Conservation (phyloP, 306 rosid species). For the Parietaria judaica region DNA sequence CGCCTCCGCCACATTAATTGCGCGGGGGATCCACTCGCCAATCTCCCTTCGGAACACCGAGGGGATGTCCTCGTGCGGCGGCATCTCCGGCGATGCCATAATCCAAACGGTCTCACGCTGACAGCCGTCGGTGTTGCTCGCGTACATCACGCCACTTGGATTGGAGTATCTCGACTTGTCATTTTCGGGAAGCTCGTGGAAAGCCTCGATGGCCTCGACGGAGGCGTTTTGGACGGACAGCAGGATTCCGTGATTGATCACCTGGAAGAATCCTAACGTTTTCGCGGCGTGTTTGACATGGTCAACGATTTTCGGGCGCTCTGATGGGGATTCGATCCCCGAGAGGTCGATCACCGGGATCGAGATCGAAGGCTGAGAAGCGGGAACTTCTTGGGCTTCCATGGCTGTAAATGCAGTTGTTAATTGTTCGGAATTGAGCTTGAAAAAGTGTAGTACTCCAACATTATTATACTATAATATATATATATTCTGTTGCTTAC, state of each 20-base stretch:
- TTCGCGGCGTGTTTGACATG: constrained; percentile 29
- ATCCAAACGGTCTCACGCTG: constrained; percentile 31
- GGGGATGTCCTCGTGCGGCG: constrained; percentile 16
- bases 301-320: constrained; percentile 22
- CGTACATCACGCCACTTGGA: constrained; percentile 20
- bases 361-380: neutral
- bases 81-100: constrained; percentile 15
- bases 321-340: constrained; percentile 1
- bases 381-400: no score
- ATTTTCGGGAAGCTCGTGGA: constrained; percentile 31
- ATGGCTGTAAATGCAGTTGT: no score
- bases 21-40: constrained; percentile 22
- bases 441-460: no score
- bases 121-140: constrained; percentile 29
- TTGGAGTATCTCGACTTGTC: constrained; percentile 29
- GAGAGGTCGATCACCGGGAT: constrained; percentile 39
- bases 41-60: constrained; percentile 21
- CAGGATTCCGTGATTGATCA: constrained; percentile 33
- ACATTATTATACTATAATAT: no score
- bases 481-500: no score
- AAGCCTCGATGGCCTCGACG: constrained; percentile 22
- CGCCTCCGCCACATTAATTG: constrained; percentile 26
- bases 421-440: no score
- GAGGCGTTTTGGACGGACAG: constrained; percentile 13
- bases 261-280: constrained; percentile 45